Percentiles rank a stretch among this genome's conserved stretches.
phyloP scores from a whole-genome alignment of 108 stramenopile genomes.

The Epithemia pelagica region DNA sequence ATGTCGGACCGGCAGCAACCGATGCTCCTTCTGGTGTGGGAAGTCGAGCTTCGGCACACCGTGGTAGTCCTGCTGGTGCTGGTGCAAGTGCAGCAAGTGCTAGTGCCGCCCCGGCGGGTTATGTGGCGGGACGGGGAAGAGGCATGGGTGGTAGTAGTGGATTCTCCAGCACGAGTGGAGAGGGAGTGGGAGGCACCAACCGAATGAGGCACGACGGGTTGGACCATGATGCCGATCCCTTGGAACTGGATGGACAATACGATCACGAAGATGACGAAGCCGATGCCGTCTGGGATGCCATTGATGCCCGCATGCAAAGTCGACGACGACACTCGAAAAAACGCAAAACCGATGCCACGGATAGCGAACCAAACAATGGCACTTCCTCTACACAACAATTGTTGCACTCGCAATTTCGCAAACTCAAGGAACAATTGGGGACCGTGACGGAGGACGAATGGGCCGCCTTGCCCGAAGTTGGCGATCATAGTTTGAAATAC shows the following conservation, averaged over 20 bases:
- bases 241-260: constrained; percentile 59
- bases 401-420: constrained; percentile 82
- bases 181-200: constrained; percentile 16
- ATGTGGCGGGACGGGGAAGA: constrained; percentile 80
- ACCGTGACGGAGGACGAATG: constrained; percentile 89
- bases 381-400: constrained; percentile 32
- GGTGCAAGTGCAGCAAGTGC: constrained; percentile 36
- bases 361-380: constrained; percentile 19
- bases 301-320: constrained; percentile 92
- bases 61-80: no score
- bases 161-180: constrained; percentile 14
- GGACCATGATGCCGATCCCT: constrained; percentile 5
- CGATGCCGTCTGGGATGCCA: constrained; percentile 89
- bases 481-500: constrained; percentile 83
- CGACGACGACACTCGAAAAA: constrained; percentile 45
- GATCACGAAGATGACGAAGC: constrained; percentile 96
- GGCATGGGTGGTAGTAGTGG: constrained; percentile 33
- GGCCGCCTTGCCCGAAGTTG: constrained; percentile 94
- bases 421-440: constrained; percentile 87
- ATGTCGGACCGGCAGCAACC: constrained; percentile 79
- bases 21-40: constrained; percentile 16
- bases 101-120: constrained; percentile 74
- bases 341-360: constrained; percentile 6
- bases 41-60: constrained; percentile 17
- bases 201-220: neutral